Percentiles rank a stretch among this genome's conserved stretches.
Evolutionary conservation across 2,329 filamentous ascomycete genomes (phyloP).

Genomic region (Seiridium cupressi): DNA sequence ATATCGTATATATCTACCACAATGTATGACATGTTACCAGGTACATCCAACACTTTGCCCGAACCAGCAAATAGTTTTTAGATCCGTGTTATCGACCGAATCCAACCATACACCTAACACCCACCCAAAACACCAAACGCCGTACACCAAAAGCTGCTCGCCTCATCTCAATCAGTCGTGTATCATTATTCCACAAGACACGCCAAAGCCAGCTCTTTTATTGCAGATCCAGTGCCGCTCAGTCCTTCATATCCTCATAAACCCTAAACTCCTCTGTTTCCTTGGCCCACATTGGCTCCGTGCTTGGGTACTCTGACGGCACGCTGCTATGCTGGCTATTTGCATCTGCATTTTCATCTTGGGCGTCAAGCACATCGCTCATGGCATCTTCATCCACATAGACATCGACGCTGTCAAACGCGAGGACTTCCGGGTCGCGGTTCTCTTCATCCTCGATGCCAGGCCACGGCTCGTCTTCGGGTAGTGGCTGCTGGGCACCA

Average conservation of each 20-base stretch:
- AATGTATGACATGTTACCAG: no score
- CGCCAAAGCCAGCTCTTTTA: background rate
- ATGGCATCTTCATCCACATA: constrained; percentile 17
- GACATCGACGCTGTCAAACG: constrained; percentile 6
- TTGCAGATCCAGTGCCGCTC: background rate
- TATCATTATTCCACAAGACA: background rate
- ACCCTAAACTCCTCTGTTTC: constrained; percentile 10
- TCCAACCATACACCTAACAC: no score
- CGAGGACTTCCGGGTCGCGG: constrained; percentile 36
- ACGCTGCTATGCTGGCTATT: constrained; percentile 43
- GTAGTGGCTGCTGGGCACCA: constrained; percentile 26
- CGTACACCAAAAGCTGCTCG: background rate
- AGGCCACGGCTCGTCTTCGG: constrained; percentile 56
- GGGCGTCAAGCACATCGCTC: constrained; percentile 18
- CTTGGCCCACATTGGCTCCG: constrained; percentile 38
- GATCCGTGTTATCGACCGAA: no score
- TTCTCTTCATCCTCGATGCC: constrained; percentile 59
- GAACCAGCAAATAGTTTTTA: no score
- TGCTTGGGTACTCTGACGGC: constrained; percentile 57
- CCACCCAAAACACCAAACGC: background rate
- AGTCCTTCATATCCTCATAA: constrained; percentile 9
- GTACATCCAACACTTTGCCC: no score
- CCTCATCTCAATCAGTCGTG: background rate
- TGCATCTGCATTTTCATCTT: constrained; percentile 29
- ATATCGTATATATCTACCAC: background rate